Base-by-base conservation (phyloP, 805 yeast genomes). In the Saturnispora quitensis region DNA sequence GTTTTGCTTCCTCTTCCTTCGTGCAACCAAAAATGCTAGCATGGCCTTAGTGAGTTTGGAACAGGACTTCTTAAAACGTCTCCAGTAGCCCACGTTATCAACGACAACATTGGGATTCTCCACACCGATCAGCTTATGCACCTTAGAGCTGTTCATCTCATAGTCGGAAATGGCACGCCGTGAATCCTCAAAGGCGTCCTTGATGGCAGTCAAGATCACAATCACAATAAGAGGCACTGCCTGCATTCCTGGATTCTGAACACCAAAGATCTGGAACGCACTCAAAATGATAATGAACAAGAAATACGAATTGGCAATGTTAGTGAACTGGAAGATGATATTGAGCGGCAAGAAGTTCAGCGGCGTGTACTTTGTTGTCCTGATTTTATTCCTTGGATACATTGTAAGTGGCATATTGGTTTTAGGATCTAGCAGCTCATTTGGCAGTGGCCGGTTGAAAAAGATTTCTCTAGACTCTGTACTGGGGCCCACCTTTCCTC, bases 221-320 rank as follows among this genome's bases (percentile, higher is more conserved):
- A 86, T 85, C 51, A 86, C 90, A 64, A 85, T 83, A 62, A 86
- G 76, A 3, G 95, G 95, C 34, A 85, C 90, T 2, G 89, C 86
- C 20, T 86, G 84, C 60, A 86, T 70, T 1, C 81, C 91, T 1
- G 93, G 89, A 53, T 73, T 73, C 33, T 78, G 73, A 20, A 84
- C 89, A 45, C 95, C 95, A 63, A 86, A 86, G 45, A 86, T 78
- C 55, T 80, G 73, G 65, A 83, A 82, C 31, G 76, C 77, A 44
- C 84, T 84, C 56, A 80, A 64, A 33, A 80, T 77, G 52, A 76
- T 75, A 59, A 79, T 68, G 18, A 77, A 57, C 57, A 80, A 68
- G 69, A 80, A 80, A 62, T 80, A 80, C n/a, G 70, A 58, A 62
- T 80, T 80, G 50, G 86, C 86, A 53, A 79, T 74, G 58, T 81